Conservation (phyloP, 345 rosid genomes). For the Euphorbia tirucalli region DNA sequence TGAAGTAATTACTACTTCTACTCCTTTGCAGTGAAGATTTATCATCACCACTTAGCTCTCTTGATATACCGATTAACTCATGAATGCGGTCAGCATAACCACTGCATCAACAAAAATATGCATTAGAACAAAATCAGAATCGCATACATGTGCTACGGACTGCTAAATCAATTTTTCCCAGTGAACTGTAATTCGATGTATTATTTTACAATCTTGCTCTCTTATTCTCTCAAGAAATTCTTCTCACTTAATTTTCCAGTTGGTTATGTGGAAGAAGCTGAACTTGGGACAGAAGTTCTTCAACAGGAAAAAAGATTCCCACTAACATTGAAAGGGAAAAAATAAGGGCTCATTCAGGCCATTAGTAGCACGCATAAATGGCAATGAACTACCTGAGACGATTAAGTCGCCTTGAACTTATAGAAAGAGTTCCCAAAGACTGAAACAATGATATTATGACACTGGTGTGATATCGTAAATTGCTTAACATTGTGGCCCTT, state of each 20-base stretch:
- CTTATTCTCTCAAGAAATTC: slow-evolving; percentile 6
- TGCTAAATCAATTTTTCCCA: background rate
- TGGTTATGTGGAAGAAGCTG: background rate
- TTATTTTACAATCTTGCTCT: background rate
- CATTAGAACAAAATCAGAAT: slow-evolving; percentile 7
- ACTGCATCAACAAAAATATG: slow-evolving; percentile 44
- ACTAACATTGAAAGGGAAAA: background rate
- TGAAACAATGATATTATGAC: slow-evolving; percentile 89
- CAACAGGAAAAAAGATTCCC: background rate
- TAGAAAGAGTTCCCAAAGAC: slow-evolving; percentile 89
- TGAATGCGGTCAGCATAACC: slow-evolving; percentile 98
- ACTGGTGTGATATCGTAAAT: slow-evolving; percentile 96
- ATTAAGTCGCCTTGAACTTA: slow-evolving; percentile 84
- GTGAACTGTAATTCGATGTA: background rate
- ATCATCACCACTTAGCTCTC: slow-evolving; percentile 70
- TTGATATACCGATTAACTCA: slow-evolving; percentile 78
- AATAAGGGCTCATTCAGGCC: background rate
- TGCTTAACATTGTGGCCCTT: slow-evolving; percentile 97
- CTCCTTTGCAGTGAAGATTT: slow-evolving; percentile 59
- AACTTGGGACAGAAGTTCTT: background rate
- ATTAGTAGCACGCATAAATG: background rate
- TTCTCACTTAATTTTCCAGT: background rate
- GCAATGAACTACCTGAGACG: slow-evolving; percentile 72
- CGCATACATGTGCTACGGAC: background rate
- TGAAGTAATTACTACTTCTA: slow-evolving; percentile 67